Evolutionary conservation across 441 rosid genomes (phyloP).

Genomic region (Adansonia gregorii): DNA sequence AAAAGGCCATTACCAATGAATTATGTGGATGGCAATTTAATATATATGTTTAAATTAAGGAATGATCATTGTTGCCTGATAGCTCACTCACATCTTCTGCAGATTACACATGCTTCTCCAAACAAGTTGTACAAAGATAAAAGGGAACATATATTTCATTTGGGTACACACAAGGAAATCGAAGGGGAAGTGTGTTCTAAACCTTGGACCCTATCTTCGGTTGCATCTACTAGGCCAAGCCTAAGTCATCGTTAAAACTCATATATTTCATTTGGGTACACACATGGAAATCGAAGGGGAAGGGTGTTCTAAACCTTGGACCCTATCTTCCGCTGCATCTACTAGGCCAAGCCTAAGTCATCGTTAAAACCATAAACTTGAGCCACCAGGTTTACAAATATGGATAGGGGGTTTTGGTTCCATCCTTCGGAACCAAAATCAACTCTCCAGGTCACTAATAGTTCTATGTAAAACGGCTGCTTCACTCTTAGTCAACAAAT

Average conservation of each 20-base stretch:
- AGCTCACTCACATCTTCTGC: background rate
- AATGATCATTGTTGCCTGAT: background rate
- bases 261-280: background rate
- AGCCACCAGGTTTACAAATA: background rate
- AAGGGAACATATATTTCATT: background rate
- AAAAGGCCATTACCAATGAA: background rate
- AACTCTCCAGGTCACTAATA: background rate
- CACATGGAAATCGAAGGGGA: background rate
- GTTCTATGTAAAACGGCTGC: background rate
- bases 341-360: background rate
- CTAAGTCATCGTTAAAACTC: background rate
- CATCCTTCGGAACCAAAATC: constrained; percentile 10
- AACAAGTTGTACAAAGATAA: background rate
- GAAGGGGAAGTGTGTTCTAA: background rate
- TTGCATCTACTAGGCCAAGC: background rate
- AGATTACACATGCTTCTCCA: background rate
- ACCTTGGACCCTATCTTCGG: background rate
- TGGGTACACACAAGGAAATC: background rate
- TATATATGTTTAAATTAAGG: background rate
- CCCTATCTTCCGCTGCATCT: background rate
- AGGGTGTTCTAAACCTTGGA: background rate
- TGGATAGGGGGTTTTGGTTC: too few relatives aligned
- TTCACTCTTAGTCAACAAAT: background rate
- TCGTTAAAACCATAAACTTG: background rate
- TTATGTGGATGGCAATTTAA: background rate